phyloP scores from a whole-genome alignment of 306 rosid genomes.

The Acacia acuminata region DNA sequence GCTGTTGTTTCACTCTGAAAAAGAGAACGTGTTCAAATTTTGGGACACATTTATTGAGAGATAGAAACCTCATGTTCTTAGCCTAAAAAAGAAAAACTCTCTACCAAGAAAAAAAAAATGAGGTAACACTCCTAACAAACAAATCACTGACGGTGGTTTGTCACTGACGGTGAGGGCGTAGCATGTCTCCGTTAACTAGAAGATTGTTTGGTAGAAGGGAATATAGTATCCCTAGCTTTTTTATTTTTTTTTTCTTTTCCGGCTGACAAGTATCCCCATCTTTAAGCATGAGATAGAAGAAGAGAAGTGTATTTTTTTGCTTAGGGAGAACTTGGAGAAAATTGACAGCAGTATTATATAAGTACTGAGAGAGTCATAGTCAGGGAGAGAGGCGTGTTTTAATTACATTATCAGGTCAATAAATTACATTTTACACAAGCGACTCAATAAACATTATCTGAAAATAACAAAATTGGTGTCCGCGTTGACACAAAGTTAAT shows the following conservation, averaged over 20 bases:
- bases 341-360: neutral
- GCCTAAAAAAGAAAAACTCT: too few species aligned
- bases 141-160: too few species aligned
- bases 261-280: neutral
- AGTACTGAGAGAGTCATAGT: neutral
- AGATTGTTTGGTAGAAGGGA: neutral
- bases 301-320: neutral
- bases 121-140: too few species aligned
- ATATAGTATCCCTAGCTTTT: neutral
- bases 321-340: neutral
- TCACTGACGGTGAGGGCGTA: too few species aligned
- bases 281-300: neutral
- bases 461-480: slow-evolving; percentile 11
- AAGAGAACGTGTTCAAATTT: too few species aligned
- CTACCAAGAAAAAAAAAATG: too few species aligned
- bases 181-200: neutral
- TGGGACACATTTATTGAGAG: too few species aligned
- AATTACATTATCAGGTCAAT: slow-evolving; percentile 13
- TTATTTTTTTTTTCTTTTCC: too few species aligned
- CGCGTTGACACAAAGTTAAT: neutral
- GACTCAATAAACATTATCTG: slow-evolving; percentile 9
- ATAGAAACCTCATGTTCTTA: too few species aligned
- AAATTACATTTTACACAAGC: slow-evolving; percentile 23
- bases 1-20: too few species aligned
- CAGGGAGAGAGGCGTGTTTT: neutral